Evolutionary conservation across 306 rosid genomes (phyloP).

Genomic region (Glycine latifolia): DNA sequence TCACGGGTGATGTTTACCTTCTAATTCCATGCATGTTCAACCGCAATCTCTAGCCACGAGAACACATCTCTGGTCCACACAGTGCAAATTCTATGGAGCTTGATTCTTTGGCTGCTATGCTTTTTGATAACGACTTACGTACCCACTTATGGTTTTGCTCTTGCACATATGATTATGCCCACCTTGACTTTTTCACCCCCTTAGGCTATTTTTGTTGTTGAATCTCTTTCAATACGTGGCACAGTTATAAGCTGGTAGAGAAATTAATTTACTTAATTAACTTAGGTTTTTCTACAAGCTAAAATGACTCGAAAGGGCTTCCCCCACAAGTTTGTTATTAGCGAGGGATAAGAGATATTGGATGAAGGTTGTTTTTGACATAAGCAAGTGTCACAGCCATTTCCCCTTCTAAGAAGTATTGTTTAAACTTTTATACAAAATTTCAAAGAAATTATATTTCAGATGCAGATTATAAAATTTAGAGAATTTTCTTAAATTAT

Average conservation of each 20-base stretch:
- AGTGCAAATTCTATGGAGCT: constrained; percentile 33
- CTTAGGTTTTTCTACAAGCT: neutral
- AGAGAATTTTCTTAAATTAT: no score
- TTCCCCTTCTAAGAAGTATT: neutral
- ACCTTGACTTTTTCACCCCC: constrained; percentile 31
- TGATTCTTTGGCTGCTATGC: constrained; percentile 37
- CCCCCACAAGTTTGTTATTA: constrained; percentile 7
- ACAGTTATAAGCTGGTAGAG: neutral
- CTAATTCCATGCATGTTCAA: constrained; percentile 34
- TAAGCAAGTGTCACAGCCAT: neutral
- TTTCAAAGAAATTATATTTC: neutral
- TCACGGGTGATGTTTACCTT: constrained; percentile 51
- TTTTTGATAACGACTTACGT: constrained; percentile 46
- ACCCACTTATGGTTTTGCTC: constrained; percentile 42
- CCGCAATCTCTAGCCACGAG: constrained; percentile 47
- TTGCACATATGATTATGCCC: constrained; percentile 33
- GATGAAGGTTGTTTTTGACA: neutral
- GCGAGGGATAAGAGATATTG: neutral
- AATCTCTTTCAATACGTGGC: constrained; percentile 27
- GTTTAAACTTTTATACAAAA: neutral
- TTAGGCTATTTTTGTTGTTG: constrained; percentile 18
- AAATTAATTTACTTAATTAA: neutral
- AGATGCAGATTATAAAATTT: no score
- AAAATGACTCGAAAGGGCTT: neutral
- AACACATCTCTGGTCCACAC: constrained; percentile 45